Percentiles rank a stretch among this genome's conserved stretches.
Evolutionary conservation across 2,329 filamentous ascomycete species (phyloP).

Genomic region (Fusarium floridanum): DNA sequence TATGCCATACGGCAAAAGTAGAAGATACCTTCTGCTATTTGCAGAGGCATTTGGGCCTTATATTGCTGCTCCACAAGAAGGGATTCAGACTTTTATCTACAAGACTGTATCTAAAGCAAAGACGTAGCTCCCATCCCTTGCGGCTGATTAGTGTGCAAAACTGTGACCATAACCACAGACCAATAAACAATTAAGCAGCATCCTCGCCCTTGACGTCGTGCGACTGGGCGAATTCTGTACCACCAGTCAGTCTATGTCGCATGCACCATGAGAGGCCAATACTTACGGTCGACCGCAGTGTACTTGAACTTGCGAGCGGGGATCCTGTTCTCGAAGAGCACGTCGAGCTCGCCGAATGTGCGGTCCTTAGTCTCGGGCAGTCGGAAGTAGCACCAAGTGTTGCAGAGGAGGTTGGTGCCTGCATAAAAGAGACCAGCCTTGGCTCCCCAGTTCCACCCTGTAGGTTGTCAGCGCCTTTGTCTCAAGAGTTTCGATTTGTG

Average conservation of each 20-base stretch:
- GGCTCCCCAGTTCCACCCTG: constrained; percentile 49
- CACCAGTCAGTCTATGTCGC: neutral
- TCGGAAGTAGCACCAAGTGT: constrained; percentile 51
- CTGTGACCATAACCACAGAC: neutral
- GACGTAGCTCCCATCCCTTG: neutral
- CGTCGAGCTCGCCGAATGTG: constrained; percentile 47
- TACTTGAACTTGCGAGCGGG: constrained; percentile 46
- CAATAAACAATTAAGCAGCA: neutral
- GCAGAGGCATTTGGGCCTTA: too few relatives aligned
- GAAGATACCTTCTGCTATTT: too few relatives aligned
- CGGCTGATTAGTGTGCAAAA: neutral
- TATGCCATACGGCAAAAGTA: too few relatives aligned
- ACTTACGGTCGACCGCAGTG: constrained; percentile 45
- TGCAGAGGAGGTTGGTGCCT: constrained; percentile 51
- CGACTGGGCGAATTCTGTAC: constrained; percentile 17
- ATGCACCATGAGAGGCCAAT: too few relatives aligned
- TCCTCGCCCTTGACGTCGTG: constrained; percentile 6
- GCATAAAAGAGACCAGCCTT: constrained; percentile 54
- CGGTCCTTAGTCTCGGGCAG: constrained; percentile 48
- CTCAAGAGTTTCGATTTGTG: too few relatives aligned
- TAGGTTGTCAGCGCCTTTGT: neutral
- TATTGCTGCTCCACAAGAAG: too few relatives aligned
- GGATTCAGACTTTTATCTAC: neutral
- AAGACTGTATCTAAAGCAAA: neutral
- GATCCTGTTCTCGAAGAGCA: constrained; percentile 42